phyloP scores from a whole-genome alignment of 495 filamentous ascomycete genomes.

The Aspergillus conjunctus region DNA sequence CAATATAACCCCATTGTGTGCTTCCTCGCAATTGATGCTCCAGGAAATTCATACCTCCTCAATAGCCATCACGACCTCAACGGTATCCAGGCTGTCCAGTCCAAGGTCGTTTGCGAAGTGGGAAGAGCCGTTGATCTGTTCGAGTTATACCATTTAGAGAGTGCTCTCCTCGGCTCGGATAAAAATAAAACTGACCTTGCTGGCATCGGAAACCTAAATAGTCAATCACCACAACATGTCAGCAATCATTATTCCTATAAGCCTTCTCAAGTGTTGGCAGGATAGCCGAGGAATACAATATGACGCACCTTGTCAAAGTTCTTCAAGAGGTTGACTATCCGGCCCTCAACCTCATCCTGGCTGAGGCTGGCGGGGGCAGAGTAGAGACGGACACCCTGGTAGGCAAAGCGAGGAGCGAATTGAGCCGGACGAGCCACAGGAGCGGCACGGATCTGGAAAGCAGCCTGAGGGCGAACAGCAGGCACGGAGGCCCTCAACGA shows the following conservation, averaged over 20 bases:
- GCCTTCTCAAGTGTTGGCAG: neutral
- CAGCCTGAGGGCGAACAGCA: slow-evolving; percentile 55
- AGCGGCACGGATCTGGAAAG: slow-evolving; percentile 57
- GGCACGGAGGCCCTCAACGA: slow-evolving; percentile 60
- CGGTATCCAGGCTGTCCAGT: slow-evolving; percentile 94
- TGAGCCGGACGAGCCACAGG: slow-evolving; percentile 52
- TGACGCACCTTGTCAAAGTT: slow-evolving; percentile 93
- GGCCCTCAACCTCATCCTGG: slow-evolving; percentile 83
- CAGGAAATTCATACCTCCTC: slow-evolving; percentile 75
- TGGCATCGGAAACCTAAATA: slow-evolving; percentile 68
- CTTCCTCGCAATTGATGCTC: slow-evolving; percentile 21
- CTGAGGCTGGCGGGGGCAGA: slow-evolving; percentile 75
- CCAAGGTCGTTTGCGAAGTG: slow-evolving; percentile 97
- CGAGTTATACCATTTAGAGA: slow-evolving; percentile 13
- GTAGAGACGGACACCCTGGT: slow-evolving; percentile 75
- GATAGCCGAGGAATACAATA: slow-evolving; percentile 4
- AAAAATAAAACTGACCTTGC: slow-evolving; percentile 60
- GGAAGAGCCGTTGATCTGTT: slow-evolving; percentile 73
- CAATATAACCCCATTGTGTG: slow-evolving; percentile 3
- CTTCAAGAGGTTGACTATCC: slow-evolving; percentile 88
- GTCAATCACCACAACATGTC: slow-evolving; percentile 21
- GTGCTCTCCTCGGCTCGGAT: slow-evolving; percentile 6
- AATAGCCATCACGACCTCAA: slow-evolving; percentile 99
- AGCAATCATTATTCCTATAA: neutral
- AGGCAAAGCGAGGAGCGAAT: slow-evolving; percentile 52